Base-by-base conservation (phyloP, 2,329 filamentous ascomycete species). In the Dactylellina sp. region DNA sequence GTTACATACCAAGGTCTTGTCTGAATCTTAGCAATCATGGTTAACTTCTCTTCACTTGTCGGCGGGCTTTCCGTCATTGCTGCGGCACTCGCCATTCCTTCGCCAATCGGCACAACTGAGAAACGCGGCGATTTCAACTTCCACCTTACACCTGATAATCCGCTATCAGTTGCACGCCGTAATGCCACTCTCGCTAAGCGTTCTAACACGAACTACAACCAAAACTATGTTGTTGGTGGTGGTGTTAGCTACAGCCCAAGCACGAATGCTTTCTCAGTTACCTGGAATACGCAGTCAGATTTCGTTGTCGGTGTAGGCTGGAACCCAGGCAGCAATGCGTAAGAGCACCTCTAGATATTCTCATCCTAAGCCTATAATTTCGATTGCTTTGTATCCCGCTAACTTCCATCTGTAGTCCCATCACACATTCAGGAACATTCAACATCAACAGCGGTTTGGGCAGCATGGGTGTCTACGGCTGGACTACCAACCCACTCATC, bases 221-320 rank as follows among this genome's bases (percentile, higher is more conserved):
- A 86, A 59, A 88, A 83, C 81, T 89, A 85, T 82, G 86, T 83
- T 61, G 86, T 88, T 72, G 84, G 84, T 25, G 81, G 80, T n/a
- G 83, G 81, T 28, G 84, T 85, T 3, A 84, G 81, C 37, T 88
- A 88, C 81, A 85, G 83, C 77, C 88, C 87, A 79, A 83, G 82
- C 12, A 79, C 80, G 2, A 83, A 80, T 18, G 86, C 86, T 18
- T 87, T 86, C 81, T 83, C 81, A 71, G 80, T 85, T 6, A 81
- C 60, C 3, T 88, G 86, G 86, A 80, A 80, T 53, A 81, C 80
- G 25, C 81, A 81, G 12, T 82, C 82, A 68, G 83, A 85, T 80
- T 84, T 84, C 76, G 83, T 85, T 16, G 83, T 81, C 44, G 84
- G 84, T 53, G 85, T 85, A 78, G 84, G 84, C 20, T 85, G 84